phyloP scores from a whole-genome alignment of 805 yeast species.

The Metschnikowia colocasiae region DNA sequence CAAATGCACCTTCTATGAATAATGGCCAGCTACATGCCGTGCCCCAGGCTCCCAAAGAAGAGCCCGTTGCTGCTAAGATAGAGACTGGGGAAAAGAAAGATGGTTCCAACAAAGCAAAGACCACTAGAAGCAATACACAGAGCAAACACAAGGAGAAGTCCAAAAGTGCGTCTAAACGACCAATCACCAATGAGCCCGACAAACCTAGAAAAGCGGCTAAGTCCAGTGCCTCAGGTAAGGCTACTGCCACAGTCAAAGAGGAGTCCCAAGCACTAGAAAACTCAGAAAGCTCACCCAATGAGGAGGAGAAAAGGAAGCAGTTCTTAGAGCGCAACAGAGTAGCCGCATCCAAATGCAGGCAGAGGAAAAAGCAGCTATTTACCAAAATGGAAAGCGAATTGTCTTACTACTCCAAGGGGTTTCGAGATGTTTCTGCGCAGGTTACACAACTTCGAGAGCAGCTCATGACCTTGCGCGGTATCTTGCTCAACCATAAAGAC shows the following conservation, averaged over 20 bases:
- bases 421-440: conserved; percentile 59
- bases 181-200: conserved; percentile 6
- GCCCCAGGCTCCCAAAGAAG: neutral
- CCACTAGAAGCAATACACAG: neutral
- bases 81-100: neutral
- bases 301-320: conserved; percentile 56
- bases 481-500: conserved; percentile 49
- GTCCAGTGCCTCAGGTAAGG: conserved; percentile 5
- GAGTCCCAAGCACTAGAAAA: conserved; percentile 8
- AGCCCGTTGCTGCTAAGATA: neutral
- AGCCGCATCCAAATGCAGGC: conserved; percentile 94
- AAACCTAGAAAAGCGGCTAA: conserved; percentile 12
- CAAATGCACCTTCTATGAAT: neutral
- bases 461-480: conserved; percentile 45
- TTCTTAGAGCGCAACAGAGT: conserved; percentile 87
- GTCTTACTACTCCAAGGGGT: conserved; percentile 64
- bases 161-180: conserved; percentile 5
- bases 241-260: conserved; percentile 9
- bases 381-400: conserved; percentile 79
- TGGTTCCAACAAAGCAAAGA: neutral
- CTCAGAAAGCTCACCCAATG: conserved; percentile 14
- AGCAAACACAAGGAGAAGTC: conserved; percentile 3
- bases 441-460: conserved; percentile 58
- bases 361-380: conserved; percentile 85
- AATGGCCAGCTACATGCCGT: neutral